A percentile compares a stretch with the other conserved stretches of the same genome.
These are phyloP conservation scores for Geopyxis carbonaria DNA, from an alignment of 495 filamentous ascomycete species.

Conservation along the genomic window DNA sequence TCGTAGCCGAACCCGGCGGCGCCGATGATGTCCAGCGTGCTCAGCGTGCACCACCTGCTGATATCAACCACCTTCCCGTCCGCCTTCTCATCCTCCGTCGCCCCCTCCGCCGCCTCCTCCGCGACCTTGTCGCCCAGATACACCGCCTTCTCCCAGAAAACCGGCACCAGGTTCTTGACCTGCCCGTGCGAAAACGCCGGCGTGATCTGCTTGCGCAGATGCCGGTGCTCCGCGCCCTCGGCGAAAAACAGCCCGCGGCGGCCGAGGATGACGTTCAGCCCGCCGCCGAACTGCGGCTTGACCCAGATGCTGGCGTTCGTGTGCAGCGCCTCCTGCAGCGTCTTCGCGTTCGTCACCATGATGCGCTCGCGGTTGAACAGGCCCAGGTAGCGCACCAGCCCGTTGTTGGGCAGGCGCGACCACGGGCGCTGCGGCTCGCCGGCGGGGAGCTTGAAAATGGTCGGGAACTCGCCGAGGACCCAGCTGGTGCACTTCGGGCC, in stretches of 20 bases:
- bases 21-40: conserved; percentile 79
- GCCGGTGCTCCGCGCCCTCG: conserved; percentile 73
- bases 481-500: conserved; percentile 28
- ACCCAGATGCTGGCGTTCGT: conserved; percentile 63
- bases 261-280: conserved; percentile 50
- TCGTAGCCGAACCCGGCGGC: conserved; percentile 64
- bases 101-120: conserved; percentile 11
- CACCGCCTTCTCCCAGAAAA: conserved; percentile 57
- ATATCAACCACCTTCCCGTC: conserved; percentile 3
- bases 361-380: conserved; percentile 56
- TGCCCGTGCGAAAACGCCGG: conserved; percentile 77
- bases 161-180: conserved; percentile 67
- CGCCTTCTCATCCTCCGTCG: conserved; percentile 19
- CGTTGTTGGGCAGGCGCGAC: conserved; percentile 67
- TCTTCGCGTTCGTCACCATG: conserved; percentile 46
- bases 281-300: conserved; percentile 47
- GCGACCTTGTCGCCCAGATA: conserved; percentile 9
- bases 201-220: conserved; percentile 61
- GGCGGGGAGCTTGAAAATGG: conserved; percentile 5
- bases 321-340: conserved; percentile 41
- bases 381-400: conserved; percentile 60
- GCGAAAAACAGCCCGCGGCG: conserved; percentile 51
- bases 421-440: conserved; percentile 20
- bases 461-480: conserved; percentile 11
- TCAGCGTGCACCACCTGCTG: conserved; percentile 32